Conservation (phyloP, 2,329 filamentous ascomycete species). For the Colletotrichum lindemuthianum region DNA sequence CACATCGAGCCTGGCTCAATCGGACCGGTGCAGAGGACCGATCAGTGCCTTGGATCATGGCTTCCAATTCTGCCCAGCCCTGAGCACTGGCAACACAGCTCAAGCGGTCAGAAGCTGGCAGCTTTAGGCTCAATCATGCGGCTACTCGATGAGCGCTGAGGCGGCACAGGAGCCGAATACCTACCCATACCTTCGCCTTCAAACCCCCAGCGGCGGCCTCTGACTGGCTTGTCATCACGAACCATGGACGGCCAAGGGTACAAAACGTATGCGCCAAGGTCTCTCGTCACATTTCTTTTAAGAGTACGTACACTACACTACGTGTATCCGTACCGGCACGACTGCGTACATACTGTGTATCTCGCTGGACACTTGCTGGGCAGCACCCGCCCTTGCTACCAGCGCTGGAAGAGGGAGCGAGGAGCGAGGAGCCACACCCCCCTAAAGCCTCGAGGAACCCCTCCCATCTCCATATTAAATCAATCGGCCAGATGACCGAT, state of each 20-base stretch:
- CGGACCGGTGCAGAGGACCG: not conserved
- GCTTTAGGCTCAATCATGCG: constrained; percentile 12
- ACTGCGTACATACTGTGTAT: too few relatives aligned
- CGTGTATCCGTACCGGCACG: too few relatives aligned
- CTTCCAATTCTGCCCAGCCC: not conserved
- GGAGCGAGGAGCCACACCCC: constrained; percentile 15
- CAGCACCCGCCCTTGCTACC: constrained; percentile 14
- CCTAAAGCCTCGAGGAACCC: constrained; percentile 26
- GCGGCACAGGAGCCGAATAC: constrained; percentile 28
- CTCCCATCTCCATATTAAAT: constrained; percentile 31
- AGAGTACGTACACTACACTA: too few relatives aligned
- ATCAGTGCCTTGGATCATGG: constrained; percentile 23
- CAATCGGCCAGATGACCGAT: constrained; percentile 34
- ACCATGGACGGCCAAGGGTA: constrained; percentile 23
- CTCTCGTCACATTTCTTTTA: constrained; percentile 12
- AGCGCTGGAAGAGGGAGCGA: constrained; percentile 10
- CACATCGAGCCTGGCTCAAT: constrained; percentile 7
- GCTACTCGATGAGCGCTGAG: constrained; percentile 17
- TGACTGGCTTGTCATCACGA: constrained; percentile 26
- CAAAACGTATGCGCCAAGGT: constrained; percentile 32
- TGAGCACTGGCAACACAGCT: constrained; percentile 6
- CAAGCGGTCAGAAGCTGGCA: constrained; percentile 26
- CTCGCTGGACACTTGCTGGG: constrained; percentile 1
- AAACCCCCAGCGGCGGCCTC: constrained; percentile 19
- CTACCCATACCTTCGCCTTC: constrained; percentile 6